Evolutionary conservation across 176 grass and related monocot species (phyloP).

Genomic region (Secale cereale): DNA sequence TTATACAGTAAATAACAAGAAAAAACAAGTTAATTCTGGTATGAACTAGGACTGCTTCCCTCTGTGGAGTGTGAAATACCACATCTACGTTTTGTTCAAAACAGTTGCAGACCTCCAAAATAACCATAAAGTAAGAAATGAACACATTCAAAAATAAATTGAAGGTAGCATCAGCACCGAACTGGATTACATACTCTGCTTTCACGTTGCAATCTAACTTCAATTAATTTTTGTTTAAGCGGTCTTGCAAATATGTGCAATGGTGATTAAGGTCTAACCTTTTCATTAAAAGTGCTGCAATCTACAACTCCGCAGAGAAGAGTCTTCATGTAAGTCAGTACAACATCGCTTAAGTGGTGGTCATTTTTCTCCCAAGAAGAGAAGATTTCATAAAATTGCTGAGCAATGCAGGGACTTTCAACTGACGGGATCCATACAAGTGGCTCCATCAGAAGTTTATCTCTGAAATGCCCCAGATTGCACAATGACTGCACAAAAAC

Average conservation of each 20-base stretch:
- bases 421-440: not conserved
- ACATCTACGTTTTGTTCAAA: not conserved
- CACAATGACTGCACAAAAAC: constrained; percentile 4
- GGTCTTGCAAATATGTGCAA: not conserved
- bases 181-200: not conserved
- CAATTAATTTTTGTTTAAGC: not conserved
- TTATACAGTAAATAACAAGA: not conserved
- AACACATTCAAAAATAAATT: not conserved
- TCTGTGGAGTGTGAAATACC: not conserved
- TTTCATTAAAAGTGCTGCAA: not conserved
- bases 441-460: not conserved
- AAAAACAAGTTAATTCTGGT: not conserved
- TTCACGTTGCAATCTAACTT: not conserved
- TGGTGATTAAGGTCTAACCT: not conserved
- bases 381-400: not conserved
- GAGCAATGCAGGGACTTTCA: not conserved
- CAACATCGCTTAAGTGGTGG: not conserved
- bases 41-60: not conserved
- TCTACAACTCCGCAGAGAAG: not conserved
- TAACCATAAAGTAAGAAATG: not conserved
- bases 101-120: not conserved
- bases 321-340: not conserved
- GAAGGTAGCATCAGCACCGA: not conserved
- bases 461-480: not conserved
- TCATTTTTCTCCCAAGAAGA: constrained; percentile 12